Base-by-base conservation (phyloP, 129 eudicot genomes). In the Flaveria sonorensis region DNA sequence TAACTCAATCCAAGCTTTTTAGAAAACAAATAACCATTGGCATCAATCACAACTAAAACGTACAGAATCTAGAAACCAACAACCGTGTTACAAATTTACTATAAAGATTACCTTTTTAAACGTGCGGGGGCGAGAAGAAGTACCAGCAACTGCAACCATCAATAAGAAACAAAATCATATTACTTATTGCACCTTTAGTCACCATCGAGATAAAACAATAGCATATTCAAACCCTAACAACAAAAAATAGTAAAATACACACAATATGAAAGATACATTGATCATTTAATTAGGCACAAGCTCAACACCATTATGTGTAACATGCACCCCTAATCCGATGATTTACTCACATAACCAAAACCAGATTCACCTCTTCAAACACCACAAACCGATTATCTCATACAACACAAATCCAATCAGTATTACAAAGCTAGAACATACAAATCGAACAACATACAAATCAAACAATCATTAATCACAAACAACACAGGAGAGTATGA, bases 111-210 rank as follows among this genome's bases (percentile, higher is more conserved):
- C 97, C 97, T 59, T 79, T 76, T 82, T 93, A 57, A 93, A 93
- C 7, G 96, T 90, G 73, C 96, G 96, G 56, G 98, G 97, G 32
- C 98, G 97, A 56, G 93, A 63, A 69, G 96, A 88, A 9, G 91
- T 78, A 24, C 97, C 98, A 74, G 97, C 92, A 76, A 82, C 98
- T 93, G 91, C 83, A 82, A 77, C 15, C 70, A 72, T 43, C 50
- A 56, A 55, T 2, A 57, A 24, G 19, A 78, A 8, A 40, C 4
- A 45, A 60, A 48, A 68, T 12, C 61, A 66, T 24, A 68, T 77
- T 63, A 71, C 79, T 48, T 21, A 18, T 36, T 23, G 11, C 32
- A 19, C 16, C 50, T 6, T 4, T n/a, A 70, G 26, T 8, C 15
- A 71, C 18, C 40, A 71, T n/a, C 21, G 24, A 43, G 30, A 21